Evolutionary conservation across 352 stramenopile species (phyloP).

Genomic region (Globisporangium echinulatum): DNA sequence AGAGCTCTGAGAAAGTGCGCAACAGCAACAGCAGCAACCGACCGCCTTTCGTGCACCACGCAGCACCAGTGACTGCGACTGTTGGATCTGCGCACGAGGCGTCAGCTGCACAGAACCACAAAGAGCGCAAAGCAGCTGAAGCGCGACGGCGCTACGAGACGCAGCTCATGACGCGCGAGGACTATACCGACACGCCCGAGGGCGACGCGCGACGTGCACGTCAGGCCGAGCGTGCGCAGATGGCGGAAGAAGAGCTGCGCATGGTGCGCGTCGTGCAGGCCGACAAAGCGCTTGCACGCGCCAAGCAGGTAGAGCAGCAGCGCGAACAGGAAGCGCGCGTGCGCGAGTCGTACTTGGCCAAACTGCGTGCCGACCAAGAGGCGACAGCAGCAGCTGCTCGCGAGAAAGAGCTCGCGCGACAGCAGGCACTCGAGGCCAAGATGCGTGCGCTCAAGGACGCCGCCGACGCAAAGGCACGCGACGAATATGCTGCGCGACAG

Average conservation of each 20-base stretch:
- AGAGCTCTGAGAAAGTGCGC: neutral
- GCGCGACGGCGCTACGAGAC: slow-evolving; percentile 39
- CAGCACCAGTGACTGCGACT: neutral
- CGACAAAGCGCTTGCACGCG: slow-evolving; percentile 23
- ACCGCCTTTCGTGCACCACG: neutral
- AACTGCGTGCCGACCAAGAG: slow-evolving; percentile 32
- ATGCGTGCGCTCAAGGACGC: slow-evolving; percentile 62
- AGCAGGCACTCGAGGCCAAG: slow-evolving; percentile 36
- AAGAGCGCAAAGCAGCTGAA: slow-evolving; percentile 44
- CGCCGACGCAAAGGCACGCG: slow-evolving; percentile 44
- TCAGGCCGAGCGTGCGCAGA: slow-evolving; percentile 43
- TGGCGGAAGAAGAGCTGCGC: slow-evolving; percentile 55
- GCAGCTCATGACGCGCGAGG: slow-evolving; percentile 43
- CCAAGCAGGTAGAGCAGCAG: slow-evolving; percentile 16
- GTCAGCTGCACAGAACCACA: slow-evolving; percentile 62
- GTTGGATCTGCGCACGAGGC: slow-evolving; percentile 18
- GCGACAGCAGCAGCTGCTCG: slow-evolving; percentile 31
- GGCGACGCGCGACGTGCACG: slow-evolving; percentile 36
- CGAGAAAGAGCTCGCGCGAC: slow-evolving; percentile 37
- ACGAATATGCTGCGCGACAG: slow-evolving; percentile 37
- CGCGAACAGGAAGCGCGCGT: slow-evolving; percentile 39
- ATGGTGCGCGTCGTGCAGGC: slow-evolving; percentile 34
- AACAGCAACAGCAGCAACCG: too few relatives aligned
- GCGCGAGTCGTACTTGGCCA: slow-evolving; percentile 44
- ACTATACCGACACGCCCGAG: slow-evolving; percentile 52